phyloP scores from a whole-genome alignment of 208 protist genomes.

The Trichomonas vaginalis region DNA sequence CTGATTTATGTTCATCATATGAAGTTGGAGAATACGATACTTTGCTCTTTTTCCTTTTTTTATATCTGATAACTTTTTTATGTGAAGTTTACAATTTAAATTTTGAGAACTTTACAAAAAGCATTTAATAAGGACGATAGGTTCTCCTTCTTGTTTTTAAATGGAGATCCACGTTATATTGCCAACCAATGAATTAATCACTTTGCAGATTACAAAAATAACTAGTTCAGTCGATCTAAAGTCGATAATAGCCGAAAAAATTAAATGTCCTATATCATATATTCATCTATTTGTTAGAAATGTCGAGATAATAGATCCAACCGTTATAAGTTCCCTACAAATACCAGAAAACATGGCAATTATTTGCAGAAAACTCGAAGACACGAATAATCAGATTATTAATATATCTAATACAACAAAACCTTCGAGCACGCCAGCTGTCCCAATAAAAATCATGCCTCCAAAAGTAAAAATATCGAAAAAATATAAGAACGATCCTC shows the following conservation, averaged over 20 bases:
- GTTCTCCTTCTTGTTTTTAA: background rate
- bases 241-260: background rate
- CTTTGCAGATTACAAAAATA: background rate
- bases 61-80: too few species aligned
- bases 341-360: background rate
- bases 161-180: background rate
- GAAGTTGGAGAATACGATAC: too few species aligned
- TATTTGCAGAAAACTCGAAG: background rate
- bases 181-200: background rate
- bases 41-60: too few species aligned
- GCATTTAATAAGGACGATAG: too few species aligned
- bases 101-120: too few species aligned
- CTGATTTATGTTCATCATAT: too few species aligned
- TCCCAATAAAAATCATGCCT: background rate
- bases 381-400: background rate
- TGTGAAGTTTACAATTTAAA: too few species aligned
- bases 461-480: background rate
- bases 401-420: background rate
- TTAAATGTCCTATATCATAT: background rate
- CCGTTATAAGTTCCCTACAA: background rate
- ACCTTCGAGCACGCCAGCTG: background rate
- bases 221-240: background rate
- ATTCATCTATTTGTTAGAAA: background rate
- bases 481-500: background rate
- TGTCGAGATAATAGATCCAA: background rate